Evolutionary conservation across 305 asterid genomes (phyloP), one percentile per base, ranked within the genome.

Genomic region (Andrographis paniculata): DNA sequence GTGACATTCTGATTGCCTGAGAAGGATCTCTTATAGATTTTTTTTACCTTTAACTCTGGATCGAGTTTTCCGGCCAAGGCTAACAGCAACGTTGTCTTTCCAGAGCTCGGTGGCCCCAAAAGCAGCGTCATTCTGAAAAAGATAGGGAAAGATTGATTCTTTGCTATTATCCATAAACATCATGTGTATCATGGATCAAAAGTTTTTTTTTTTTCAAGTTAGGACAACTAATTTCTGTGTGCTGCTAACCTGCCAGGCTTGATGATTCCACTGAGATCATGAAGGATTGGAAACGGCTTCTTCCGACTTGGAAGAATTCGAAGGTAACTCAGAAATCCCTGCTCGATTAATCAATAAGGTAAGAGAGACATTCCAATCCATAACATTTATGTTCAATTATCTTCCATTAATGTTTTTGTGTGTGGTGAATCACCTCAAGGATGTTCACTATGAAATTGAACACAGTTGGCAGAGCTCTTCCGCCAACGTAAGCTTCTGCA

Each of bases 81-180:
- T 43, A 89, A 60, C 38, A 89, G 71, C 74, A 89, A 46, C 2
- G 95, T 85, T 0, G 98, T 89, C 61, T 89, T 89, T 10, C 98
- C 98, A 0, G 98, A 82, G 55, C 80, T 80, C 17, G 98, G 98
- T 10, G 98, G 98, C 41, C 95, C 98, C 58, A 89, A 64, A 53
- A 89, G 95, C 56, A 89, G 69, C 0, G 91, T 71, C 95, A 89
- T 78, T 69, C 98, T 85, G 65, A 73, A 52, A 38, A 65, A 45
- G 52, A n/a, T 13, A 31, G 52, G 23, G 3, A 2, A 28, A 28
- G 33, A 28, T 12, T 1, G 33, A n/a, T n/a, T n/a, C n/a, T n/a
- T n/a, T n/a, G n/a, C n/a, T n/a, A n/a, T n/a, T n/a, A n/a, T n/a
- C n/a, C n/a, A n/a, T n/a, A n/a, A n/a, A n/a, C n/a, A n/a, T n/a